Evolutionary conservation across 2,329 filamentous ascomycete species (phyloP), one percentile per base, ranked within the genome.

Genomic region (Cadophora sp.): DNA sequence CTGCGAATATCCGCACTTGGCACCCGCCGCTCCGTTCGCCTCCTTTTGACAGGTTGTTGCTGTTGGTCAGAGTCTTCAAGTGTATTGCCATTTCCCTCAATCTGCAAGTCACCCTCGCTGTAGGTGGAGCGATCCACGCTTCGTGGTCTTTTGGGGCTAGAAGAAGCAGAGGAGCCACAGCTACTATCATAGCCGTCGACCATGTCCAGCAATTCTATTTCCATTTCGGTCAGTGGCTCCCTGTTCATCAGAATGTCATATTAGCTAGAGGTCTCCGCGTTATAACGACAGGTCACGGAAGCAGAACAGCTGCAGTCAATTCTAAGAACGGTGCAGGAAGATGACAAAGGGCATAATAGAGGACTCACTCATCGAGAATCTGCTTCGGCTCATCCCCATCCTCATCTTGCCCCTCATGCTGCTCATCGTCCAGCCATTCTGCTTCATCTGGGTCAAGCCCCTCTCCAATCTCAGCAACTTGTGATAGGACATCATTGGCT

Each of bases 1-100:
- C 61, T 67, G 12, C 55, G 64, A 31, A 3, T 26, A 27, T 59
- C 58, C n/a, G 37, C 62, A 37, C 29, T 67, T n/a, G 40, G 62
- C 34, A 62, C 59, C 27, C 55, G 62, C 26, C 61, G 56, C 2
- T 51, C 66, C 31, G 67, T 71, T 12, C 63, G 46, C 9, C 46
- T 66, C 61, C 66, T 71, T 14, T 51, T 24, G 19, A 29, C n/a
- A 34, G 55, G 65, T n/a, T 43, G 22, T 26, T 62, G 12, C 40
- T 43, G 27, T 24, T 56, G 31, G 19, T 48, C 48, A 3, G 24
- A 1, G 9, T 27, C 27, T 27, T 9, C 29, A 19, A 26, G 26
- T 5, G 24, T 14, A 8, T 53, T 29, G 26, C 59, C 34, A 34
- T 24, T 31, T 61, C 59, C 11, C n/a, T 51, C 43, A 14, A 24